Conservation (phyloP, 805 yeast genomes). For the Torulaspora indica region DNA sequence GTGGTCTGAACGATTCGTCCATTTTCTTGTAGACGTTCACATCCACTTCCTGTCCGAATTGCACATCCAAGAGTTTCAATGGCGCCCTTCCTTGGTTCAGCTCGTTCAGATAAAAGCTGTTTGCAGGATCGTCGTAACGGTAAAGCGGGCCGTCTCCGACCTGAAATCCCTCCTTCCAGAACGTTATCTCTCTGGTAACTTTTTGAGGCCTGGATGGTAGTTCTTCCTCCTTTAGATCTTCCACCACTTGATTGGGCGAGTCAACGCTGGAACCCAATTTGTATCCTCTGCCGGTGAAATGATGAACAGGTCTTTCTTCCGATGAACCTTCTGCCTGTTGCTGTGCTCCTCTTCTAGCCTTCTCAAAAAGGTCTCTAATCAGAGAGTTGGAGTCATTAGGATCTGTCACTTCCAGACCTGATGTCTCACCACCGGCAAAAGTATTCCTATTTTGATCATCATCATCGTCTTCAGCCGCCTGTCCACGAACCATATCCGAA, state of each 20-base stretch:
- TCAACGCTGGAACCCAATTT: slow-evolving; percentile 38
- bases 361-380: slow-evolving; percentile 55
- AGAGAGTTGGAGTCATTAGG: slow-evolving; percentile 48
- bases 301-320: slow-evolving; percentile 32
- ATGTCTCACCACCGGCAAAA: slow-evolving; percentile 65
- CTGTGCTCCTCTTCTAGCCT: slow-evolving; percentile 61
- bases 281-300: slow-evolving; percentile 40
- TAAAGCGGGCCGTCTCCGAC: slow-evolving; percentile 86
- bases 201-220: slow-evolving; percentile 38
- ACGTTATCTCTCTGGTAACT: slow-evolving; percentile 77
- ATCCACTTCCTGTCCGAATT: slow-evolving; percentile 89
- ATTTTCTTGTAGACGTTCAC: slow-evolving; percentile 76
- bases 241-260: slow-evolving; percentile 35
- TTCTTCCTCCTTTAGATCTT: slow-evolving; percentile 34
- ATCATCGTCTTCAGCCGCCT: slow-evolving; percentile 40
- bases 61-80: slow-evolving; percentile 69
- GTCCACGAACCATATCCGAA: slow-evolving; percentile 37
- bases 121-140: slow-evolving; percentile 90
- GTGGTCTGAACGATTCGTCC: slow-evolving; percentile 76
- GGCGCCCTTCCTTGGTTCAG: slow-evolving; percentile 92
- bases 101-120: slow-evolving; percentile 69
- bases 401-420: slow-evolving; percentile 74
- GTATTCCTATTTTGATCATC: slow-evolving; percentile 58
- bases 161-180: slow-evolving; percentile 95
- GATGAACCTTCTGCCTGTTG: slow-evolving; percentile 36